Conservation (phyloP, 441 rosid genomes). For the Dalechampia spathulata region DNA sequence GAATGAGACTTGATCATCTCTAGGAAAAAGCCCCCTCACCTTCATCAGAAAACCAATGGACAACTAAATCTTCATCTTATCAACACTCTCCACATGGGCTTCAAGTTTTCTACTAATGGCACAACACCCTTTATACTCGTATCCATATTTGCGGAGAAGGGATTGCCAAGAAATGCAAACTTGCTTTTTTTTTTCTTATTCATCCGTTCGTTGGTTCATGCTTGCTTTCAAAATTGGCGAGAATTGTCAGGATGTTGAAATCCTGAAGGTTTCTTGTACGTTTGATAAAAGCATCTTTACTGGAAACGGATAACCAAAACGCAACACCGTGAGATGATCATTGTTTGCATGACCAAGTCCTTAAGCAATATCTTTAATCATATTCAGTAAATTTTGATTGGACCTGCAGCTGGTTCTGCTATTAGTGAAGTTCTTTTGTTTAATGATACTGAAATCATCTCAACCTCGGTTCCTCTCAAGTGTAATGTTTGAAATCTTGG, state of each 20-base stretch:
- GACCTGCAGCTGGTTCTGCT: no score
- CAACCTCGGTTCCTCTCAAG: no score
- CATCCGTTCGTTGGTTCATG: neutral
- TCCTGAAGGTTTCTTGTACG: conserved; percentile 4
- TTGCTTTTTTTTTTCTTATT: neutral
- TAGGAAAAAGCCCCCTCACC: no score
- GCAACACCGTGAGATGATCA: neutral
- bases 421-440: no score
- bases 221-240: no score
- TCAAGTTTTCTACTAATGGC: no score
- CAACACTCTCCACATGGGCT: no score
- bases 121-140: neutral
- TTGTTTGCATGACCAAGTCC: neutral
- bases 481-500: conserved; percentile 5
- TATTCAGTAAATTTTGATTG: no score
- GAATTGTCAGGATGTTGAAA: neutral
- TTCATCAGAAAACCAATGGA: no score
- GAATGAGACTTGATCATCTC: no score
- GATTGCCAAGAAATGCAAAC: neutral
- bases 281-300: neutral
- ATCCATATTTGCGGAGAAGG: neutral
- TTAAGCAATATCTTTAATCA: neutral
- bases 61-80: no score
- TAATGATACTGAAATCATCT: no score
- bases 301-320: neutral